phyloP scores from a whole-genome alignment of 2,329 filamentous ascomycete genomes.

The Alternaria conjuncta region DNA sequence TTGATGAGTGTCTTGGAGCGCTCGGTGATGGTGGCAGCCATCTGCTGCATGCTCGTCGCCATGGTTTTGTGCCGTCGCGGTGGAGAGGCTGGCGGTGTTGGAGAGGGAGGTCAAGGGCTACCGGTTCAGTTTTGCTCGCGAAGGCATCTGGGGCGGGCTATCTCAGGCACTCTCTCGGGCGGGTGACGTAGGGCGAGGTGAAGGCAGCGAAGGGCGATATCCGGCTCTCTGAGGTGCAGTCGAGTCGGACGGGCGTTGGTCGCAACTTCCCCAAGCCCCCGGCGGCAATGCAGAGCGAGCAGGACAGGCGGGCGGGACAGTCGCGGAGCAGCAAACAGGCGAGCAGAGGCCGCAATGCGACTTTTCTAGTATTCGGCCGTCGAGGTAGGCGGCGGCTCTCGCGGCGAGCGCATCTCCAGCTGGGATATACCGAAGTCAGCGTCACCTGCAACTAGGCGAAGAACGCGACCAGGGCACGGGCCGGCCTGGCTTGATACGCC shows the following conservation, averaged over 20 bases:
- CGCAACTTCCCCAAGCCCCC: conserved; percentile 22
- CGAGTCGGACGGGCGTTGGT: conserved; percentile 19
- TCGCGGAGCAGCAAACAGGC: neutral
- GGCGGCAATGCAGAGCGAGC: conserved; percentile 4
- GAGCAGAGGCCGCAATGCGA: neutral
- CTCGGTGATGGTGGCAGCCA: conserved; percentile 47
- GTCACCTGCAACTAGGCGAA: conserved; percentile 27
- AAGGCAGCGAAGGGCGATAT: conserved; percentile 8
- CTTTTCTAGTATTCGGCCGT: conserved; percentile 15
- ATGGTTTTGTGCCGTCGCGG: conserved; percentile 25
- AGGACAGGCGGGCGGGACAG: neutral
- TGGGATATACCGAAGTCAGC: conserved; percentile 32
- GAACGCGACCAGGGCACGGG: conserved; percentile 25
- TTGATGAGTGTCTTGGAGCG: conserved; percentile 64
- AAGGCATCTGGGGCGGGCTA: conserved; percentile 15
- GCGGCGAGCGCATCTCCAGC: conserved; percentile 28
- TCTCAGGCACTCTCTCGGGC: neutral
- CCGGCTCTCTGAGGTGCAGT: conserved; percentile 13
- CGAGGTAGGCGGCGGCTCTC: conserved; percentile 31
- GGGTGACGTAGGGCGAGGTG: conserved; percentile 18
- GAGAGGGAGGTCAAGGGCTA: conserved; percentile 15
- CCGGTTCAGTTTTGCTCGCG: conserved; percentile 16
- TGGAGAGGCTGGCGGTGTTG: conserved; percentile 8
- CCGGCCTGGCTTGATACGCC: conserved; percentile 12
- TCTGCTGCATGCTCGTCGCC: conserved; percentile 51